phyloP scores from a whole-genome alignment of 1,284 basidiomycete genomes.

The Puccinia polysora region DNA sequence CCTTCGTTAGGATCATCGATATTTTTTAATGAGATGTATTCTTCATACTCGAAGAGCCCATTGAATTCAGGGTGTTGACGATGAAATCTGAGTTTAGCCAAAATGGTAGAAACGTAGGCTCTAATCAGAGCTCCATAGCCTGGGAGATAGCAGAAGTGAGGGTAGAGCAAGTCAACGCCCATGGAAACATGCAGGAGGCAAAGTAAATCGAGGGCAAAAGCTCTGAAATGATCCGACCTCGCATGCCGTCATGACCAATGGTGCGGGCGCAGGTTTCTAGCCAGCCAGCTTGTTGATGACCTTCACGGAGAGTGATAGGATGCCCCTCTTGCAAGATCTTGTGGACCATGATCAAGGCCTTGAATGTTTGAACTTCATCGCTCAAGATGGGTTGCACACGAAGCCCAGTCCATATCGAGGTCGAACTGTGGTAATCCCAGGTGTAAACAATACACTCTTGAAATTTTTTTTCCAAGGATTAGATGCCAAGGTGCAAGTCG shows the following conservation, averaged over 20 bases:
- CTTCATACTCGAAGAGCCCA: slow-evolving; percentile 92
- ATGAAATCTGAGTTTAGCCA: slow-evolving; percentile 92
- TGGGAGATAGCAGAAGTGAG: slow-evolving; percentile 51
- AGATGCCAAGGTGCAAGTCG: too few relatives aligned
- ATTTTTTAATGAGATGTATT: slow-evolving; percentile 89
- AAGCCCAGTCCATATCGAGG: slow-evolving; percentile 91
- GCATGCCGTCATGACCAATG: slow-evolving; percentile 69
- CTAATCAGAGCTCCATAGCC: slow-evolving; percentile 86
- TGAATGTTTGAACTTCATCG: slow-evolving; percentile 94
- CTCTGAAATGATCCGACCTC: too few relatives aligned
- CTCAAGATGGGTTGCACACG: slow-evolving; percentile 88
- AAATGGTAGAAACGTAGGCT: slow-evolving; percentile 86
- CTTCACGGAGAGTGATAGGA: slow-evolving; percentile 84
- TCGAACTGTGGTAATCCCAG: slow-evolving; percentile 96
- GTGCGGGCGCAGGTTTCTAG: slow-evolving; percentile 89
- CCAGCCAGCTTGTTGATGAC: slow-evolving; percentile 92
- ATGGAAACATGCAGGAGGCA: slow-evolving; percentile 9
- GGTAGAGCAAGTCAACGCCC: background rate
- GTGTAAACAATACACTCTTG: slow-evolving; percentile 93
- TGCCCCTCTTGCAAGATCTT: slow-evolving; percentile 94
- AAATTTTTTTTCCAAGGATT: too few relatives aligned
- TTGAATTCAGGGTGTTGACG: slow-evolving; percentile 89
- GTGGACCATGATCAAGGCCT: slow-evolving; percentile 89
- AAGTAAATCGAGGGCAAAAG: too few relatives aligned
- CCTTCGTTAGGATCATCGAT: slow-evolving; percentile 97